Percentiles rank a stretch among this genome's conserved stretches.
Evolutionary conservation across 2,329 filamentous ascomycete genomes (phyloP).

Genomic region (Uncinocarpus reesii): DNA sequence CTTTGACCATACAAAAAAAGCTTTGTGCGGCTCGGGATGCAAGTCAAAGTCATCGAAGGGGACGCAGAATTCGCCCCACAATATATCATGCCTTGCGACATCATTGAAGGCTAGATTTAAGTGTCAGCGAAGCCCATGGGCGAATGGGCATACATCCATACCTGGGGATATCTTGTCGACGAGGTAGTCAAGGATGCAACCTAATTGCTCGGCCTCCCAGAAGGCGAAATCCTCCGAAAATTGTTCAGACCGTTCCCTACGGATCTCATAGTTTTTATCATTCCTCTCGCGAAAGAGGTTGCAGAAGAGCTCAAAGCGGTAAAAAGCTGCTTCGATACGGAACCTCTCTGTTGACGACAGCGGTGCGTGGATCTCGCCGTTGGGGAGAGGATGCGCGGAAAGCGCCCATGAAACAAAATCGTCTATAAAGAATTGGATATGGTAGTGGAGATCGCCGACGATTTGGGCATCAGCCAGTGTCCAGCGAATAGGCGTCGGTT

Average conservation of each 20-base stretch:
- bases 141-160: not conserved
- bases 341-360: conserved; percentile 10
- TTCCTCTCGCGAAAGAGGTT: conserved; percentile 18
- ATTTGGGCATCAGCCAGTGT: conserved; percentile 8
- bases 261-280: no score
- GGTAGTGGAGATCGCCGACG: conserved; percentile 9
- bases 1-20: conserved; percentile 1
- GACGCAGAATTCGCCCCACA: conserved; percentile 10
- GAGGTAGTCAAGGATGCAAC: conserved; percentile 19
- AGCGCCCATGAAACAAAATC: conserved; percentile 13
- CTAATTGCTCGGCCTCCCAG: conserved; percentile 20
- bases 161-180: conserved; percentile 11
- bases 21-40: not conserved
- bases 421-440: conserved; percentile 15
- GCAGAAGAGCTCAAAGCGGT: conserved; percentile 18
- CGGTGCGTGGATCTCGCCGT: not conserved
- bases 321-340: conserved; percentile 17
- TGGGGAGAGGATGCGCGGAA: not conserved
- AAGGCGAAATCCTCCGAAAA: conserved; percentile 18
- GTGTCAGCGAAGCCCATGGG: not conserved
- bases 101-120: conserved; percentile 11
- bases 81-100: conserved; percentile 11
- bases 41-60: not conserved
- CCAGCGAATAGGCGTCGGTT: conserved; percentile 8
- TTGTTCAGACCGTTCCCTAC: not conserved